Evolutionary conservation across 257 asterid genomes (phyloP), one percentile per base, ranked within the genome.

Genomic region (Thymus mandschuricus): DNA sequence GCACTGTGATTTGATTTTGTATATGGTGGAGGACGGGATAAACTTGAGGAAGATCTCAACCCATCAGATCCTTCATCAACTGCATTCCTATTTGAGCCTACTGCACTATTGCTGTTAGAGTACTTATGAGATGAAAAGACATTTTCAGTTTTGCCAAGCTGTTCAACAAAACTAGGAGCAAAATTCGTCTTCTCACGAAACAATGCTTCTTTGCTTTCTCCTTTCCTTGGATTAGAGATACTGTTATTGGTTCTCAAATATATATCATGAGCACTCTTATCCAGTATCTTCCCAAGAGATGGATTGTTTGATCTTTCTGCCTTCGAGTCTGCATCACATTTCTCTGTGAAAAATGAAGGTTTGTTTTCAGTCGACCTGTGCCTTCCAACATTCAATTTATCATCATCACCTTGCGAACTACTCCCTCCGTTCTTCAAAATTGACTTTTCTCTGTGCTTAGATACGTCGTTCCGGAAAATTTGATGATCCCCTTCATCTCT

Each of bases 1-100:
- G 59, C 40, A 43, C 64, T 82, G 75, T 80, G 82, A 50, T 82
- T 87, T 10, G 89, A 71, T 79, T 79, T 91, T 61, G 82, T 74
- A 72, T 91, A 94, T 57, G 98, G 97, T 52, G 99, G 96, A 51
- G 95, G 97, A 45, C 81, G 83, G 63, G 78, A 77, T 71, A 70
- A 73, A 34, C 52, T 78, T 3, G 77, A 73, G 78, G 68, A 60
- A 71, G 83, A 65, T 75, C 75, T 87, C 69, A 72, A 73, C 70
- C 78, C 65, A 52, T 84, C 87, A 68, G 79, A 50, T 66, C 72
- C 81, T 71, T 81, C 87, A 44, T 70, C 76, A 59, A 35, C 82
- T 68, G 35, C 79, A 64, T 72, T 76, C 70, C 70, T 70, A 38
- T 55, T 50, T 4, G 82, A 78, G 70, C 67, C 75, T 52, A 62